Base-by-base conservation (phyloP, 2,329 filamentous ascomycete species). In the Aschersonia sp. region DNA sequence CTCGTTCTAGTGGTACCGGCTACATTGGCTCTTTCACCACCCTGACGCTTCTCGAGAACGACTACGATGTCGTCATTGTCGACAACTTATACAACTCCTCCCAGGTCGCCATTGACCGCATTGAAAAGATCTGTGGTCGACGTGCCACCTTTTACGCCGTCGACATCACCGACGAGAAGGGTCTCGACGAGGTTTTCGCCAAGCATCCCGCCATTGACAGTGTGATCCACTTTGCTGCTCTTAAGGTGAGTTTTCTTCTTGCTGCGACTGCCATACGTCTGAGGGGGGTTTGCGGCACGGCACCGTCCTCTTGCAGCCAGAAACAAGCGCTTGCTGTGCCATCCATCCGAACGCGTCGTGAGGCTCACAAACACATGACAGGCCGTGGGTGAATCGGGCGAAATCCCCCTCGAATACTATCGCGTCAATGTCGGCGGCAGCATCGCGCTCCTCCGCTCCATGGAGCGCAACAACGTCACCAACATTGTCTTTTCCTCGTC, bases 401-500 rank as follows among this genome's bases (percentile, higher is more conserved):
- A 94, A 66, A 94, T 87, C 53, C 92, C 92, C 43, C 80, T 97
- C 61, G 89, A 95, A 69, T 98, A 98, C 79, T 98, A 95, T 76
- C 79, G 84, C 58, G 86, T 95, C 73, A 98, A 98, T 65, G 92
- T 97, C 51, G 84, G 84, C 62, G 94, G 92, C 65, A 92, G 87
- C 58, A 82, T 98, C 59, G 76, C 81, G 57, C 84, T 98, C 44
- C 78, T 98, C 52, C 77, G 81, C 54, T 81, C 82, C 60, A 97
- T 98, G 88, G 76, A 79, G 62, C 82, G 81, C 66, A 80, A 95
- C 74, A 83, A 90, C 67, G 89, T 98, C 56, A 79, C 79, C 69
- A 97, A 95, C 74, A 92, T 98, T 59, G 92, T 98, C 68, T 98
- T 98, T 72, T 97, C 90, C 51, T 95, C 88, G 52, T 95, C 89